Evolutionary conservation across 225 moss, liverwort and hornwort species (phyloP).

Genomic region (Climacium dendroides): DNA sequence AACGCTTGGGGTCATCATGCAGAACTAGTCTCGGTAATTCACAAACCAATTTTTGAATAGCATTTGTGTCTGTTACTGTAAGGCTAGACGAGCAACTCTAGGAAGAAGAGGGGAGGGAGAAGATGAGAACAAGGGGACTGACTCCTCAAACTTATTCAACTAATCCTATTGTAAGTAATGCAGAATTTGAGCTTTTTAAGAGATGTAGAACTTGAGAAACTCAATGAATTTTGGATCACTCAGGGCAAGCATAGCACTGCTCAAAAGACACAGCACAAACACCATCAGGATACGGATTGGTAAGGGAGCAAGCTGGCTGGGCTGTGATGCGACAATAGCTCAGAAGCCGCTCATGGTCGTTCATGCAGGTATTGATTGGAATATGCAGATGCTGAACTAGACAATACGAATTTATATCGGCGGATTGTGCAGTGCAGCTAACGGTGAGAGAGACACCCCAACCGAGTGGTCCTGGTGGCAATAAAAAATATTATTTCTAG

Average conservation of each 20-base stretch:
- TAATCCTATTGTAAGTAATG: background rate
- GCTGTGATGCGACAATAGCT: background rate
- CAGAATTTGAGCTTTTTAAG: background rate
- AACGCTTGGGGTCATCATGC: slow-evolving; percentile 1
- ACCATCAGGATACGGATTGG: slow-evolving; percentile 17
- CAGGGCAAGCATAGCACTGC: background rate
- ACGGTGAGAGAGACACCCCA: background rate
- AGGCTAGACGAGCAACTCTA: background rate
- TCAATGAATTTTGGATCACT: background rate
- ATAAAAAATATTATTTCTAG: background rate
- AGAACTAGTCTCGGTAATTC: background rate
- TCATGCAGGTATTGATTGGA: background rate
- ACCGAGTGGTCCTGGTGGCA: background rate
- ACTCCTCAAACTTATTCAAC: background rate
- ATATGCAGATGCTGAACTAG: background rate
- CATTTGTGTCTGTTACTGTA: background rate
- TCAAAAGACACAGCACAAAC: slow-evolving; percentile 1
- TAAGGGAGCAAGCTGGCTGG: background rate
- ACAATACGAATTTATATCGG: background rate
- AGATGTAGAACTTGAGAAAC: slow-evolving; percentile 35
- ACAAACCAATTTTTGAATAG: background rate
- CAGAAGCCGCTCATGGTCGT: background rate
- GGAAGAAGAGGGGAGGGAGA: background rate
- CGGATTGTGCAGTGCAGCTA: background rate
- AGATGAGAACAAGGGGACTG: background rate